Evolutionary conservation across 1,284 basidiomycete species (phyloP).

Genomic region (Heterobasidion annosum): DNA sequence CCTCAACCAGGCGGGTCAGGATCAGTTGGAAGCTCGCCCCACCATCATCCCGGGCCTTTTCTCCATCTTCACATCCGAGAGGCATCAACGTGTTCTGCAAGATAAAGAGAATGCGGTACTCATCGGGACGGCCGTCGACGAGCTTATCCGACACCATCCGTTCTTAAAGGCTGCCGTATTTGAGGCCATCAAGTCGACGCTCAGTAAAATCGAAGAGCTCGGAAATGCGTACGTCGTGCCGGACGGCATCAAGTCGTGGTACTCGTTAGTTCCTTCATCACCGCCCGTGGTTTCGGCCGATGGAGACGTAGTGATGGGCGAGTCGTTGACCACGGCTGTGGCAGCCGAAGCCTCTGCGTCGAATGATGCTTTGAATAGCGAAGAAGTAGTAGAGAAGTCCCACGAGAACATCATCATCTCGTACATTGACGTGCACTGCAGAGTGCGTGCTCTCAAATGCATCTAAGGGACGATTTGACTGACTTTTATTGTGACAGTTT

Average conservation of each 20-base stretch:
- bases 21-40: constrained; percentile 70
- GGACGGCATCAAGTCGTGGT: constrained; percentile 56
- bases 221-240: constrained; percentile 54
- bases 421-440: constrained; percentile 68
- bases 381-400: constrained; percentile 33
- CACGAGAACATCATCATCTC: constrained; percentile 71
- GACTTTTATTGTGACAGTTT: constrained; percentile 42
- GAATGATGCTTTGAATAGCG: constrained; percentile 13
- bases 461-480: constrained; percentile 2
- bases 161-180: constrained; percentile 76
- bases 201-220: constrained; percentile 67
- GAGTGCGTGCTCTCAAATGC: constrained; percentile 30
- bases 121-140: constrained; percentile 88
- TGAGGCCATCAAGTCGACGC: constrained; percentile 59
- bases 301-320: constrained; percentile 43
- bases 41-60: constrained; percentile 82
- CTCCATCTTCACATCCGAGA: constrained; percentile 78
- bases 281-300: constrained; percentile 18
- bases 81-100: constrained; percentile 78
- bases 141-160: constrained; percentile 95
- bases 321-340: background rate
- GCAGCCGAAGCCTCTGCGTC: constrained; percentile 18
- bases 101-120: constrained; percentile 91
- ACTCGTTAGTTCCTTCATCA: constrained; percentile 38
- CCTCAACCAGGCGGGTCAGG: constrained; percentile 85